Evolutionary conservation across 1,284 basidiomycete species (phyloP), one percentile per base, ranked within the genome.

Genomic region (Apiotrichum veenhuisii): DNA sequence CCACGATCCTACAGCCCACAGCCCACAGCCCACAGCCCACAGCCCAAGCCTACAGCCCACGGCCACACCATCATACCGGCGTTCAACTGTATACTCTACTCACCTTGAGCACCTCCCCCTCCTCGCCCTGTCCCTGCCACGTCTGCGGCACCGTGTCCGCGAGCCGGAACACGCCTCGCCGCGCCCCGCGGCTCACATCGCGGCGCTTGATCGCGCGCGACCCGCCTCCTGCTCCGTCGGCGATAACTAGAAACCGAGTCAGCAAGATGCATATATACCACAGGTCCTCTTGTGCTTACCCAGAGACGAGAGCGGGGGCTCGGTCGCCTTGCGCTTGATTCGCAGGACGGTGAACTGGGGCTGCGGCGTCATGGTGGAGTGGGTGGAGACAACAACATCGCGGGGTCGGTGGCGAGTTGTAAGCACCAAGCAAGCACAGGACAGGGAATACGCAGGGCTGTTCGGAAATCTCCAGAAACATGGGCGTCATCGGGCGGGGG

Each of bases 291-390:
- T 20, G 8, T 33, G 61, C 64, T 52, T 44, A 77, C 77, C 73
- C 5, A 78, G 64, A 2, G 74, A 74, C 5, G 73, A 71, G 9
- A 77, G 64, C 3, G 76, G 75, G 1, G 70, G 55, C n/a, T 77
- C 75, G 2, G 70, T 77, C 14, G 74, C 73, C 59, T 77, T 77
- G 5, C 77, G 67, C 65, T 78, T 78, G 71, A 78, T 77, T 12
- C 76, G 61, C 38, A 78, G 64, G 26, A 78, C 73, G 17, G 75
- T 77, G 52, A 69, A 72, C 43, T 55, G n/a, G n/a, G n/a, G n/a
- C n/a, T n/a, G 55, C 4, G 53, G 53, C 14, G 41, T 30, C 47
- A 50, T 55, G 22, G 40, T 49, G 46, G 33, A 30, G 15, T 34
- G 45, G 45, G n/a, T 11, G 17, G 37, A 18, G 7, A 12, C 30